phyloP scores from a whole-genome alignment of 345 rosid genomes.

The Gossypium stocksii region DNA sequence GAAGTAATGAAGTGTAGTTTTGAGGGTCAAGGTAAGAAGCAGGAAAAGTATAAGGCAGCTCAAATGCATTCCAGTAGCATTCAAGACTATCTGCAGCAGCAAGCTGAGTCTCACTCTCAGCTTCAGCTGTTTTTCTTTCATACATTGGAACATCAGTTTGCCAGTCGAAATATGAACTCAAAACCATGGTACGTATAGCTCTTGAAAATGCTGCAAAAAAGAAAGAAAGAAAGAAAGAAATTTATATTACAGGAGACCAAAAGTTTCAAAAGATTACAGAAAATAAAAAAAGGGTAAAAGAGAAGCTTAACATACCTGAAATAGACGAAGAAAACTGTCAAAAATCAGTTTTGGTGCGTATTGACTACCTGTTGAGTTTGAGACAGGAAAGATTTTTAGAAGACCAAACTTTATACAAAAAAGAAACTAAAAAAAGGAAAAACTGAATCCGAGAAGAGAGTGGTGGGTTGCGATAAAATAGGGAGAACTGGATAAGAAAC shows the following conservation, averaged over 20 bases:
- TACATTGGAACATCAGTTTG: neutral
- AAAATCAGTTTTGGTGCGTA: neutral
- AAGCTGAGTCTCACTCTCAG: neutral
- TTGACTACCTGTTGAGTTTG: neutral
- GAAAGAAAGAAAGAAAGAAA: neutral
- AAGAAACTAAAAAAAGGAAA: neutral
- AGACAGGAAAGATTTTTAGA: neutral
- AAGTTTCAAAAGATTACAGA: neutral
- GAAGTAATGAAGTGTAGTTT: neutral
- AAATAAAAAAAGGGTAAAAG: neutral
- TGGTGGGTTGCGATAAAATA: slow-evolving; percentile 10
- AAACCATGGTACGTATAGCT: slow-evolving; percentile 2
- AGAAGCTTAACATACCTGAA: neutral
- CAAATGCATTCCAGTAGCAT: neutral
- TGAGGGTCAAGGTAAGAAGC: slow-evolving; percentile 8
- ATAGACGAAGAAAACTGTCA: neutral
- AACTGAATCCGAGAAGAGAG: neutral
- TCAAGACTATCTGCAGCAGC: neutral
- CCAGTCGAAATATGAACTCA: slow-evolving; percentile 4
- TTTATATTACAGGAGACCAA: neutral
- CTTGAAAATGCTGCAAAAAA: neutral
- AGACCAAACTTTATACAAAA: neutral
- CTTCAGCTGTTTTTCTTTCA: neutral
- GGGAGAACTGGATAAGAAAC: neutral
- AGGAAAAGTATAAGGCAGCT: neutral